Base-by-base conservation (phyloP, 1,139 yeast genomes). In the Candida frijolesensis region DNA sequence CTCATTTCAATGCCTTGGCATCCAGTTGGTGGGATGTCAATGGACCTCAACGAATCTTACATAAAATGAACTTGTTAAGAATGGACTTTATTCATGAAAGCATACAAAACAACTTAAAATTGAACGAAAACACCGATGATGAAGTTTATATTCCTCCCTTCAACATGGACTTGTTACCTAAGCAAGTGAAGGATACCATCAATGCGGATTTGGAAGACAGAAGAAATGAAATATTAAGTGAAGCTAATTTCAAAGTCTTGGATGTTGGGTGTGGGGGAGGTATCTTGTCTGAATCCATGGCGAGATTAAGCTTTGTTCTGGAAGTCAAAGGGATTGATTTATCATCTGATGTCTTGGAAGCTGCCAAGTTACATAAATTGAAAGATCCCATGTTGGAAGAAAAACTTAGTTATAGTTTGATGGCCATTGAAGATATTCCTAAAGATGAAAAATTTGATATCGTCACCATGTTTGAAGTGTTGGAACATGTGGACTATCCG, bases 261-360 rank as follows among this genome's bases (percentile, higher is more conserved):
- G 99, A 94, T 64, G 85, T 94, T 49, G 99, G 99, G 0, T 95
- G 99, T 64, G 99, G 99, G 19, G 99, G 99, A 7, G 99, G 99
- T 0, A 85, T 94, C 29, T 73, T 94, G 41, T 74, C 92, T 4
- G 99, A 94, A 64, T 85, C 96, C 1, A 69, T 94, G 65, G 97
- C 97, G 0, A 74, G 99, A 57, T 71, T 89, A 58, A 80, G 82
- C 9, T 81, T 78, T 55, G 83, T 90, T 7, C 68, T 75, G 9
- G 64, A 70, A 4, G 97, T 94, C 3, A 76, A 75, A 48, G 99
- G 96, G 2, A 83, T 94, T 46, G 99, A 94, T 67, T 77, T 94
- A 60, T 88, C 97, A 0, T 74, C 79, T 0, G 96, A 90, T 43
- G 97, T 92, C 8, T 64, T 94, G 14, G 80, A 79, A 51, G 96